Base-by-base conservation (phyloP, 352 stramenopile genomes). In the Phytopythium boreale region DNA sequence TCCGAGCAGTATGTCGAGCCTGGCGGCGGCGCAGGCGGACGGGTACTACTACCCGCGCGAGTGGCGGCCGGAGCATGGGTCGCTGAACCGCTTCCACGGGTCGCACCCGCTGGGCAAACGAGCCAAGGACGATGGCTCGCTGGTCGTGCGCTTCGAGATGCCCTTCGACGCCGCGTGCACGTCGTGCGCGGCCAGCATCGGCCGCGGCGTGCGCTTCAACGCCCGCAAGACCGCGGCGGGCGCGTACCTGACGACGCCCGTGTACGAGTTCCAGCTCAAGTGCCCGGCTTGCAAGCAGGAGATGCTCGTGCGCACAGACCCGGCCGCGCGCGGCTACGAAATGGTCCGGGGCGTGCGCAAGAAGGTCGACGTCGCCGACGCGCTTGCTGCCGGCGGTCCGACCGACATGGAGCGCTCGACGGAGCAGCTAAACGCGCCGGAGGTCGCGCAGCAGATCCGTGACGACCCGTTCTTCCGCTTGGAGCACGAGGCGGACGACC, bases 111-210 rank as follows among this genome's bases (percentile, higher is more conserved):
- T 96, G 31, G 87, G 89, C 6, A 82, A 81, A 46, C 83, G 87
- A 47, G 84, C 82, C 19, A 92, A 97, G 66, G 95, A 98, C 76
- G 79, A 98, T 56, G 90, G 96, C 61, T 82, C 91, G 50, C 82
- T 94, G 51, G 88, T 99, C 29, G 96, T 99, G 56, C 92, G 97
- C 68, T 99, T 99, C 73, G 97, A 99, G 82, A 92, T 99, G 66
- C 97, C 97, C 12, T 98, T 98, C 70, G 87, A 98, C 79, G 90
- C 97, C 60, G 99, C 95, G 89, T 98, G 93, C 66, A 70, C 76
- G 0, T 69, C 89, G 68, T 95, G 86, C 69, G 61, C 81, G 34
- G 66, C 47, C 20, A 80, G 90, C 67, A 93, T 95, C 64, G 86
- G 81, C 15, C 77, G 82, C 50, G 89, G 89, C 62, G 98, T 98